Conservation (phyloP, 2,329 filamentous ascomycete species). For the Penicillium sp. region DNA sequence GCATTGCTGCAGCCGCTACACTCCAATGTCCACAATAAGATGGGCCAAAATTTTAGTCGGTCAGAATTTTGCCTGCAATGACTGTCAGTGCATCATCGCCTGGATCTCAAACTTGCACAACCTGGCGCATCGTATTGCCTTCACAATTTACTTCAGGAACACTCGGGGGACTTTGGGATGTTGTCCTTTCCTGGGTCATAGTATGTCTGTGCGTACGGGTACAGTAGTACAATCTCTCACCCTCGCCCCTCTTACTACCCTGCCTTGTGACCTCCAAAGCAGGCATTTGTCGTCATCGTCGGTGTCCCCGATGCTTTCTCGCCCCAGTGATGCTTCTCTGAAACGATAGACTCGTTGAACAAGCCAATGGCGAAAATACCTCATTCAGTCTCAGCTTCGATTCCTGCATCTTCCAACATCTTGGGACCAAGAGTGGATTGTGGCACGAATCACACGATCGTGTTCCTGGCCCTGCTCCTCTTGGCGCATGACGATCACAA, state of each 20-base stretch:
- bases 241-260: not conserved
- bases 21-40: too few species aligned
- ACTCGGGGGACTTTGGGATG: too few species aligned
- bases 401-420: not conserved
- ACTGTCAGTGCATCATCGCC: too few species aligned
- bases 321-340: not conserved
- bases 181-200: not conserved
- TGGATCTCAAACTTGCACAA: too few species aligned
- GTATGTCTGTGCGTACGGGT: too few species aligned
- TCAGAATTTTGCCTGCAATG: too few species aligned
- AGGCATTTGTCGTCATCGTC: conserved; percentile 9
- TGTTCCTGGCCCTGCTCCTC: not conserved
- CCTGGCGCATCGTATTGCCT: too few species aligned
- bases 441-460: not conserved
- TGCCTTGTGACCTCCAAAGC: not conserved
- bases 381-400: not conserved
- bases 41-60: too few species aligned
- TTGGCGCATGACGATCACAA: not conserved
- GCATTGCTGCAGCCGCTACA: too few species aligned
- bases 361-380: conserved; percentile 14
- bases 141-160: too few species aligned
- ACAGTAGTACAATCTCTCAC: not conserved
- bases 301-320: conserved; percentile 2
- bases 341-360: not conserved
- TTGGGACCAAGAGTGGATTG: not conserved